Evolutionary conservation across 129 eudicot species (phyloP).

Genomic region (Logfia minima): DNA sequence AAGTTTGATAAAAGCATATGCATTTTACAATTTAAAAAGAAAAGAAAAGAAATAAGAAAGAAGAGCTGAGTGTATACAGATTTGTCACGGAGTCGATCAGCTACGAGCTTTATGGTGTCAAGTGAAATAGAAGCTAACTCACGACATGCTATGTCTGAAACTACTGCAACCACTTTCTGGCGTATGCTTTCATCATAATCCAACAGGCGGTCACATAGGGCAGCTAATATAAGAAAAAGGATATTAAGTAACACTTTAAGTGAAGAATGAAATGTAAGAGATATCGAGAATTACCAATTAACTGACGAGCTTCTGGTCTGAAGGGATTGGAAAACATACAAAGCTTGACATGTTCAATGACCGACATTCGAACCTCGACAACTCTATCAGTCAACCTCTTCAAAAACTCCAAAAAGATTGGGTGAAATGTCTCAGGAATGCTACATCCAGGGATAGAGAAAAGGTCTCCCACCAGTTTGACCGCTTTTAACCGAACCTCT

Average conservation of each 20-base stretch:
- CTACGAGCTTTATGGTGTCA: conserved; percentile 72
- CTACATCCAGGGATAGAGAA: conserved; percentile 68
- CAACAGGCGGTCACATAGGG: conserved; percentile 82
- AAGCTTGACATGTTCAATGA: conserved; percentile 68
- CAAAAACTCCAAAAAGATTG: conserved; percentile 76
- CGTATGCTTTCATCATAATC: conserved; percentile 95
- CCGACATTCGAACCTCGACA: conserved; percentile 84
- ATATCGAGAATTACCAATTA: conserved; percentile 55
- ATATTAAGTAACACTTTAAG: conserved; percentile 15
- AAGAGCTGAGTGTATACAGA: conserved; percentile 48
- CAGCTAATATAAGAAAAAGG: conserved; percentile 46
- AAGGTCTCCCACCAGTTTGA: conserved; percentile 77
- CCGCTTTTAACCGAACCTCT: conserved; percentile 79
- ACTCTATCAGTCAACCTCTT: conserved; percentile 88
- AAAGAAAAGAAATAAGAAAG: not conserved
- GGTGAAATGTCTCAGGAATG: conserved; percentile 70
- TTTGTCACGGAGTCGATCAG: conserved; percentile 96
- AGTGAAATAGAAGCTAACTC: conserved; percentile 62
- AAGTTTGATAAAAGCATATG: not conserved
- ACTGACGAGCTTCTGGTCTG: conserved; percentile 73
- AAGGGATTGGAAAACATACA: conserved; percentile 79
- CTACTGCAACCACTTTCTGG: conserved; percentile 85
- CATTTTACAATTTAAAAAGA: not conserved
- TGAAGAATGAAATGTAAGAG: not conserved
- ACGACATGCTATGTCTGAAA: conserved; percentile 81